Conservation (phyloP, 768 basidiomycete genomes). For the Crassisporium funariophilum region DNA sequence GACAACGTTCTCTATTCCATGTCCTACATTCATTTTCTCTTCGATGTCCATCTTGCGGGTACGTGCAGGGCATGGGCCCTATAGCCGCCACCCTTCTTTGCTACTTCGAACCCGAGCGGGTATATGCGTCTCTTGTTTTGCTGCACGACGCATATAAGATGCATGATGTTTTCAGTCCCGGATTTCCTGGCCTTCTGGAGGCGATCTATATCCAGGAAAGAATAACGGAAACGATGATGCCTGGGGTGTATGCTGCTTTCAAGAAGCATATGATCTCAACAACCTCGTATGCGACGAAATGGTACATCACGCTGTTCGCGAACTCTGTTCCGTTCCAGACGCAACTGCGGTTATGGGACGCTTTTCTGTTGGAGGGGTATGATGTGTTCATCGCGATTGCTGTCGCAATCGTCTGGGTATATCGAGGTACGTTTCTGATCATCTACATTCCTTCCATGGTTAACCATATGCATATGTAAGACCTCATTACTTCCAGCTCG, state of each 20-base stretch:
- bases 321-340: conserved; percentile 96
- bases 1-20: conserved; percentile 94
- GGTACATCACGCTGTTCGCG: conserved; percentile 98
- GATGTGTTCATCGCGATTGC: conserved; percentile 88
- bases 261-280: conserved; percentile 89
- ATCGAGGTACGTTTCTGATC: conserved; percentile 61
- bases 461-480: conserved; percentile 38
- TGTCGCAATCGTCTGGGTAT: conserved; percentile 88
- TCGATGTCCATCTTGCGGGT: conserved; percentile 84
- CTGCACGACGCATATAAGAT: conserved; percentile 87
- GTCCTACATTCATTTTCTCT: conserved; percentile 92
- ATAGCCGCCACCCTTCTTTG: conserved; percentile 93
- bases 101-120: conserved; percentile 90
- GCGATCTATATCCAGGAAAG: conserved; percentile 96
- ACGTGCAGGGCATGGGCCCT: conserved; percentile 99
- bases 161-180: conserved; percentile 88
- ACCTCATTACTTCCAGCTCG: conserved; percentile 76
- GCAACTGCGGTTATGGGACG: conserved; percentile 94
- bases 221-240: conserved; percentile 85
- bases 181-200: conserved; percentile 94
- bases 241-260: conserved; percentile 84
- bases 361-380: conserved; percentile 85
- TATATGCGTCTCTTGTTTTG: conserved; percentile 82
- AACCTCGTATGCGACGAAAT: conserved; percentile 96
- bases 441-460: background rate